Conservation (phyloP, 2,329 filamentous ascomycete species). For the Fusarium buharicum region DNA sequence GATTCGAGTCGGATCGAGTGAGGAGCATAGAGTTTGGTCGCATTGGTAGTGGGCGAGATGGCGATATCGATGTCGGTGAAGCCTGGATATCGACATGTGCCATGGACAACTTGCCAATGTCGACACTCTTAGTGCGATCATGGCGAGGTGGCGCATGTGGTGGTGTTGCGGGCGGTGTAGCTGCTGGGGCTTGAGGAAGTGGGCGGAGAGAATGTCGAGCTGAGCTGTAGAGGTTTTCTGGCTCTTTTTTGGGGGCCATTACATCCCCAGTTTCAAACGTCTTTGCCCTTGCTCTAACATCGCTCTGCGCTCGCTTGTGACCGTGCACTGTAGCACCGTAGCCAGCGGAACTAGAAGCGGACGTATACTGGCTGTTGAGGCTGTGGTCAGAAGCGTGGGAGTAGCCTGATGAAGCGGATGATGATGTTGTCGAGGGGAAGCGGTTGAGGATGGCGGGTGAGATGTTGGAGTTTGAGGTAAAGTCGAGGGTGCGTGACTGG, state of each 20-base stretch:
- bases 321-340: constrained; percentile 58
- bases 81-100: constrained; percentile 56
- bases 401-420: constrained; percentile 75
- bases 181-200: constrained; percentile 72
- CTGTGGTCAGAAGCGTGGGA: constrained; percentile 70
- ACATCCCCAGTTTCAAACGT: constrained; percentile 58
- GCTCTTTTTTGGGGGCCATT: constrained; percentile 55
- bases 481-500: constrained; percentile 64
- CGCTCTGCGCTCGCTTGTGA: constrained; percentile 81
- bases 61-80: constrained; percentile 56
- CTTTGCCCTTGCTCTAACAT: constrained; percentile 67
- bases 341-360: constrained; percentile 67
- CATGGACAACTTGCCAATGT: constrained; percentile 66
- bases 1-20: constrained; percentile 66
- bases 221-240: constrained; percentile 75
- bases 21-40: constrained; percentile 72
- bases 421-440: constrained; percentile 76
- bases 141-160: constrained; percentile 53
- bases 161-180: constrained; percentile 54
- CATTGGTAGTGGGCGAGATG: constrained; percentile 55
- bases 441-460: constrained; percentile 58
- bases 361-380: constrained; percentile 71
- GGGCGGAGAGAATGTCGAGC: constrained; percentile 82
- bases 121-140: constrained; percentile 72
- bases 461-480: constrained; percentile 55